phyloP scores from a whole-genome alignment of 2,329 filamentous ascomycete species.

The Claviceps capensis region DNA sequence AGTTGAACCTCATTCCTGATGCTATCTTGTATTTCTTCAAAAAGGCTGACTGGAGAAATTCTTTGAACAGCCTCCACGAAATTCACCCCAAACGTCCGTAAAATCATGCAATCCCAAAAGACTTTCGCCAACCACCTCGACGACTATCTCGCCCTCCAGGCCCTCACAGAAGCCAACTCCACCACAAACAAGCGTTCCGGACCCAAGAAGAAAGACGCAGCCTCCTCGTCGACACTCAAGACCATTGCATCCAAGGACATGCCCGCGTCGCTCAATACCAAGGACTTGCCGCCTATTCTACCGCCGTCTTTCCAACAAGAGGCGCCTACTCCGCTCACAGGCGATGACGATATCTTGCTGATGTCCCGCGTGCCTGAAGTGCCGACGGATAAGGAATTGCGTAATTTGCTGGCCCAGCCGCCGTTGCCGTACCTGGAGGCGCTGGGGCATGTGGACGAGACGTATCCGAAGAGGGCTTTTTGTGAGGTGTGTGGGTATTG shows the following conservation, averaged over 20 bases:
- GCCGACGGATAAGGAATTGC: constrained; percentile 47
- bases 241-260: constrained; percentile 12
- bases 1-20: too few species aligned
- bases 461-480: constrained; percentile 49
- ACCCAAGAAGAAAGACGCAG: constrained; percentile 14
- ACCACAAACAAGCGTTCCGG: constrained; percentile 15
- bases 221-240: constrained; percentile 9
- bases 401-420: constrained; percentile 47
- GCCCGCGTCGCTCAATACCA: constrained; percentile 14
- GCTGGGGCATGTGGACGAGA: constrained; percentile 29
- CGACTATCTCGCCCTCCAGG: constrained; percentile 56
- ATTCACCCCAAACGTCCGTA: constrained; percentile 56
- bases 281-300: constrained; percentile 18
- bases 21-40: too few species aligned
- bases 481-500: constrained; percentile 75
- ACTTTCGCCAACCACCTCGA: constrained; percentile 74
- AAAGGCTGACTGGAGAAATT: background rate
- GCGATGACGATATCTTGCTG: constrained; percentile 45
- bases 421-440: constrained; percentile 57
- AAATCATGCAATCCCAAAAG: constrained; percentile 68
- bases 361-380: constrained; percentile 41
- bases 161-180: constrained; percentile 26
- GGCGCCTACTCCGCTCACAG: constrained; percentile 26
- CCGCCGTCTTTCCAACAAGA: constrained; percentile 17
- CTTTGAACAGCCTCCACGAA: constrained; percentile 30